phyloP scores from a whole-genome alignment of 208 protist genomes.

The Crithidia fasciculata region DNA sequence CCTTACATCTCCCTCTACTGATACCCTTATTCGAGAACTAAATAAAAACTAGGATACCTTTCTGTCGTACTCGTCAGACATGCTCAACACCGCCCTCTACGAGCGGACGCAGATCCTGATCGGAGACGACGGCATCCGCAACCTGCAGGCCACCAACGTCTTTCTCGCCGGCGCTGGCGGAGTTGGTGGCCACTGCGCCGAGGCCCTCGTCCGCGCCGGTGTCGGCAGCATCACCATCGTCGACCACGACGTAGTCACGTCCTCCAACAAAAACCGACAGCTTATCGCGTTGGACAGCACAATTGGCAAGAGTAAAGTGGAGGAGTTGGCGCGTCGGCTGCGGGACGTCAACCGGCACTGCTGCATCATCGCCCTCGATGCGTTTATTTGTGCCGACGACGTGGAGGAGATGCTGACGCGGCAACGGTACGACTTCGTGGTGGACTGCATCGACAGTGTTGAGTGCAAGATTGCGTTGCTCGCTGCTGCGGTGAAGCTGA shows the following conservation, averaged over 20 bases:
- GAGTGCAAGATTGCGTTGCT: constrained; percentile 89
- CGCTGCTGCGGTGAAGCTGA: constrained; percentile 50
- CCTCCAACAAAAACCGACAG: constrained; percentile 93
- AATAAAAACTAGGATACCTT: too few species aligned
- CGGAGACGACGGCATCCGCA: constrained; percentile 71
- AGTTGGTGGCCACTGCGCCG: constrained; percentile 89
- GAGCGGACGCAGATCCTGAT: constrained; percentile 87
- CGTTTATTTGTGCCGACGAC: constrained; percentile 71
- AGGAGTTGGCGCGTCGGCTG: constrained; percentile 73
- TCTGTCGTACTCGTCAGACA: constrained; percentile 7
- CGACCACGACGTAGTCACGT: constrained; percentile 88
- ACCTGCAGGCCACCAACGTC: constrained; percentile 67
- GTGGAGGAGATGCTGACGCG: constrained; percentile 72
- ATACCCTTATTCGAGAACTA: too few species aligned
- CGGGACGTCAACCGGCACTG: constrained; percentile 83
- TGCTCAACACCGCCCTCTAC: constrained; percentile 84
- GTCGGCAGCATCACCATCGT: constrained; percentile 87
- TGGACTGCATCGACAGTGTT: constrained; percentile 93
- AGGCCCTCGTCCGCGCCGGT: constrained; percentile 87
- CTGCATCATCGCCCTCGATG: constrained; percentile 70
- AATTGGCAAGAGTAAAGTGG: constrained; percentile 88
- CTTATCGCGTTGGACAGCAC: constrained; percentile 89
- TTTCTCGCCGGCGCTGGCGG: constrained; percentile 88
- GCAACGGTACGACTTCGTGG: constrained; percentile 83
- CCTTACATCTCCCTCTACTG: too few species aligned